Evolutionary conservation across 1,139 yeast genomes (phyloP), one percentile per base, ranked within the genome.

Genomic region (Yamadazyma aaseri): DNA sequence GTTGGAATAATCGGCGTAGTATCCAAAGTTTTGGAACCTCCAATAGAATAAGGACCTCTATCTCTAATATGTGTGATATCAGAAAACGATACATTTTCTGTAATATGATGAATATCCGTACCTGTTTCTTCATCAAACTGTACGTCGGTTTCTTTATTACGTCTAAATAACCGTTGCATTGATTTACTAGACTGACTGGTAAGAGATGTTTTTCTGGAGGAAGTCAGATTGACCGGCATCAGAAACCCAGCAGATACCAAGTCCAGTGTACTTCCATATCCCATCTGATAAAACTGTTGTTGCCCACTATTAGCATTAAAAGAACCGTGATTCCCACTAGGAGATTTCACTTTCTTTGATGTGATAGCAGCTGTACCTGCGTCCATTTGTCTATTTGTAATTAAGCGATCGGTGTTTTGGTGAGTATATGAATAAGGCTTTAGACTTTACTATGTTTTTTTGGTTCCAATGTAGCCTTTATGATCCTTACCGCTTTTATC

Each of bases 1-100:
- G 86, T 81, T 7, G 94, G 94, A 27, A 84, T 83, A 43, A 81
- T 77, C 4, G 92, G 90, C 0, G 86, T 72, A 0, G 89, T 72
- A 46, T 81, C 87, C 35, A 63, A 55, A 15, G 60, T 46, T 22
- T 56, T 54, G 12, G 60, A 51, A 6, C 60, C 53, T 26, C 62
- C 58, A 26, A 69, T 59, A 2, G 82, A 82, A 50, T 81, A 81
- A 14, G 70, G 76, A 4, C 86, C 87, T 28, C 79, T 66, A 44
- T 80, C 85, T 35, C 83, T 65, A 2, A 80, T 60, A 38, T 79
- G 81, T 20, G 77, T 61, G 9, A 84, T 64, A 48, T 83, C 90
- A 42, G 76, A 77, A 44, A 81, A 78, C 0, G 86, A 73, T 41
- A 82, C 66, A 27, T 64, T 60, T 3, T 61, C 58, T 7, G 71